Conservation (phyloP, 1,284 basidiomycete species). For the Melampsora americana region DNA sequence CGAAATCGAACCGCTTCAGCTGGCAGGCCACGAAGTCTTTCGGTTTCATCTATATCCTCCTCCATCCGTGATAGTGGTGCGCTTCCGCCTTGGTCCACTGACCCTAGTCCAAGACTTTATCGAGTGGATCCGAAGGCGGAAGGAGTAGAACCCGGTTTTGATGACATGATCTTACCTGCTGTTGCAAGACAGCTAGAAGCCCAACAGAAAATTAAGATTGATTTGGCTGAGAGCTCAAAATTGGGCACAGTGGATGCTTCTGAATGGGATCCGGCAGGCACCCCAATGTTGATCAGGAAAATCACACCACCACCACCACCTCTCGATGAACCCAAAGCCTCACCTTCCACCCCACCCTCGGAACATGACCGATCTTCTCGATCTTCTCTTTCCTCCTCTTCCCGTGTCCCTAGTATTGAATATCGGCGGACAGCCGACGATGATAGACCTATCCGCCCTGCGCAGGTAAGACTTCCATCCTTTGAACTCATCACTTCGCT, state of each 20-base stretch:
- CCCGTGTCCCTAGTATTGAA: not conserved
- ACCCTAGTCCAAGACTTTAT: conserved; percentile 35
- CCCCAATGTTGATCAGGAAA: not conserved
- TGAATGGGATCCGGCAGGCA: conserved; percentile 7
- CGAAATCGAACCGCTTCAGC: not conserved
- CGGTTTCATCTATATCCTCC: conserved; percentile 11
- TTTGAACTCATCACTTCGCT: too few relatives aligned
- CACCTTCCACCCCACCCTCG: not conserved
- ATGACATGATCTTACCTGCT: conserved; percentile 39
- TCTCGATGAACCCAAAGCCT: not conserved
- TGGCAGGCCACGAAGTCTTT: conserved; percentile 21
- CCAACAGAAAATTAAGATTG: conserved; percentile 16
- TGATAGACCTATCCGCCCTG: not conserved
- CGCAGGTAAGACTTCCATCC: not conserved
- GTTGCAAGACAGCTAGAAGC: conserved; percentile 39
- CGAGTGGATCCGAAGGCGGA: conserved; percentile 12
- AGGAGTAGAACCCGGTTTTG: conserved; percentile 21
- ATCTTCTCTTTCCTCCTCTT: not conserved
- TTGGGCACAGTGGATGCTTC: not conserved
- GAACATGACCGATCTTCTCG: not conserved
- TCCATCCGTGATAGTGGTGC: not conserved
- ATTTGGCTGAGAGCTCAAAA: not conserved
- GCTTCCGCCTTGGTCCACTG: conserved; percentile 32
- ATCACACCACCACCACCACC: conserved; percentile 5
- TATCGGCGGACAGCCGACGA: not conserved